phyloP scores from a whole-genome alignment of 768 basidiomycete genomes.

The Thelephora aurantiotincta region DNA sequence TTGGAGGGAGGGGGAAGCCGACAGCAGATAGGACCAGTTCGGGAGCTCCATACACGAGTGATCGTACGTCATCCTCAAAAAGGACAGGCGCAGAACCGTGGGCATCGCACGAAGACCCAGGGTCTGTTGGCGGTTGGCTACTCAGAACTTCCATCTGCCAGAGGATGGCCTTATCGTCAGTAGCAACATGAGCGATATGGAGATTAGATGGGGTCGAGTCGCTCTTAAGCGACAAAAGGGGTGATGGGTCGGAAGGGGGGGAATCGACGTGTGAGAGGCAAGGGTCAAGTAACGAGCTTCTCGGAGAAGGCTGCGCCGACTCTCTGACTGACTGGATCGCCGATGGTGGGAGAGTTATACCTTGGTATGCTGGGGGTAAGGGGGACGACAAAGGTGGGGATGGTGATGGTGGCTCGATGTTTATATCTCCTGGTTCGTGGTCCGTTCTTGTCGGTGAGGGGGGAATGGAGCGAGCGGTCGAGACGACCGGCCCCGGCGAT shows the following conservation, averaged over 20 bases:
- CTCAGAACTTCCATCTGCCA: conserved; percentile 17
- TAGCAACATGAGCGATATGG: conserved; percentile 20
- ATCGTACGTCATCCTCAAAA: background rate
- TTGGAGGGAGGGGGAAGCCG: conserved; percentile 6
- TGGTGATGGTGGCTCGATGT: background rate
- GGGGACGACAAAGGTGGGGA: conserved; percentile 1
- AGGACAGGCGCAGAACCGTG: background rate
- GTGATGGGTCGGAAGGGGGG: background rate
- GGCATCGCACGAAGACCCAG: background rate
- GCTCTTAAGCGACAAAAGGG: background rate
- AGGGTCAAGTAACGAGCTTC: background rate
- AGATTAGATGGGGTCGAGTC: background rate
- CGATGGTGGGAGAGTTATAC: too few relatives aligned
- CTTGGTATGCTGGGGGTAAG: background rate
- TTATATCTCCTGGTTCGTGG: background rate
- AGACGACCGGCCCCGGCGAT: background rate
- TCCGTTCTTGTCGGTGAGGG: background rate
- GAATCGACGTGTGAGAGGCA: too few relatives aligned
- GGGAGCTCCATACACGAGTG: background rate
- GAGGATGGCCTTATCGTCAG: conserved; percentile 21
- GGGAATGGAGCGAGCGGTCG: background rate
- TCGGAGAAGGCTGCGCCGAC: conserved; percentile 1
- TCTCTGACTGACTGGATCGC: background rate
- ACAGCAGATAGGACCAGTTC: conserved; percentile 3
- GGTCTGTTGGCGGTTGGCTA: conserved; percentile 11